Conservation (phyloP, 768 basidiomycete species). For the Clitopilus passeckerianus region DNA sequence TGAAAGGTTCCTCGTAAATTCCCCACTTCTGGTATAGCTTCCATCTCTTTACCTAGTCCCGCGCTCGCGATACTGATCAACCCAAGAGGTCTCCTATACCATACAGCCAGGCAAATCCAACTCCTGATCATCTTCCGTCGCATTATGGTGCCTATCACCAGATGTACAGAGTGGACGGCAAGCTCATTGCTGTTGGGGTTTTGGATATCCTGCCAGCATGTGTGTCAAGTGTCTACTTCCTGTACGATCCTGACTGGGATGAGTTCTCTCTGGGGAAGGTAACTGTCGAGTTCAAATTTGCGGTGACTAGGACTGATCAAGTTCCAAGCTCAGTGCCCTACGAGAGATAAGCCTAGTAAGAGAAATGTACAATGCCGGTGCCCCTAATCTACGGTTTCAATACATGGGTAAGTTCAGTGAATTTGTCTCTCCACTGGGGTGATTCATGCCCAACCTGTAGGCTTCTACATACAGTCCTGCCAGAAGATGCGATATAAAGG, state of each 20-base stretch:
- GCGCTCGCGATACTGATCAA: background rate
- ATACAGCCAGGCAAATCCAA: constrained; percentile 33
- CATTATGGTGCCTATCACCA: constrained; percentile 93
- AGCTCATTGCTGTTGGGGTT: constrained; percentile 81
- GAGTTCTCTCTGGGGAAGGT: constrained; percentile 74
- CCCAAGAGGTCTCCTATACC: constrained; percentile 56
- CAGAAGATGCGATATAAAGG: constrained; percentile 96
- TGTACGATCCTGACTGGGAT: constrained; percentile 74
- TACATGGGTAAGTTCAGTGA: constrained; percentile 72
- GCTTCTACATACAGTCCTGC: constrained; percentile 90
- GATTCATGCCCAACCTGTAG: constrained; percentile 31
- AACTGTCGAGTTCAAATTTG: too few species aligned
- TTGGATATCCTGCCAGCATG: constrained; percentile 87
- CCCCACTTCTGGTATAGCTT: constrained; percentile 61
- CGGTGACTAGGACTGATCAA: too few species aligned
- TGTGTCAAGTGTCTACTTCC: constrained; percentile 83
- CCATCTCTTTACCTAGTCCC: background rate
- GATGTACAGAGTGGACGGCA: constrained; percentile 75
- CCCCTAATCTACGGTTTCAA: constrained; percentile 54
- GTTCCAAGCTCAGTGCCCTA: constrained; percentile 73
- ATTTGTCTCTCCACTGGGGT: background rate
- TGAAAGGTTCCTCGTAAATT: constrained; percentile 70
- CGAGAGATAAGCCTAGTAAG: constrained; percentile 71
- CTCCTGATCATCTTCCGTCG: constrained; percentile 58
- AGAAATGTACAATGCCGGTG: constrained; percentile 73